Conservation (phyloP, 2,329 filamentous ascomycete genomes). For the Trichoderma harzianum region DNA sequence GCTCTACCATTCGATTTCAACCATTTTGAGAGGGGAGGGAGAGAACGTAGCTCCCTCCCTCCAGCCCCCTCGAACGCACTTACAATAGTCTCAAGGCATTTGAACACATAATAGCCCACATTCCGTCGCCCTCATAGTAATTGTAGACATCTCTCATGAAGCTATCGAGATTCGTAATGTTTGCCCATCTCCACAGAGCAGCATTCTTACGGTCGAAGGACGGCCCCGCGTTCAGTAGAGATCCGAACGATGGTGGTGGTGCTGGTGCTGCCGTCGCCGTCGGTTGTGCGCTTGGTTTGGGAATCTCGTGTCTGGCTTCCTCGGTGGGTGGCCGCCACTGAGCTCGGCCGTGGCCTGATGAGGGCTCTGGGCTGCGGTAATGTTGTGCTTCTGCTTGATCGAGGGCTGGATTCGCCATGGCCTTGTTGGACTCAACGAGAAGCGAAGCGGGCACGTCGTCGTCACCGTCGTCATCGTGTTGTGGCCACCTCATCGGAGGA, state of each 20-base stretch:
- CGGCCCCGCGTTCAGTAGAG: constrained; percentile 29
- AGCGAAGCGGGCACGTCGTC: constrained; percentile 64
- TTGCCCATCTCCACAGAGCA: constrained; percentile 90
- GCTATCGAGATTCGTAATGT: constrained; percentile 82
- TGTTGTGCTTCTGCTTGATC: constrained; percentile 21
- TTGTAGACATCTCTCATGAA: constrained; percentile 83
- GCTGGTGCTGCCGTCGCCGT: background rate
- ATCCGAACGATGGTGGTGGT: constrained; percentile 25
- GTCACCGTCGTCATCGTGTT: constrained; percentile 48
- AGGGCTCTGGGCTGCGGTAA: background rate
- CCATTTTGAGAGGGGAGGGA: background rate
- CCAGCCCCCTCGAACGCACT: constrained; percentile 32
- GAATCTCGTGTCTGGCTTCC: constrained; percentile 49
- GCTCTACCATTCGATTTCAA: background rate
- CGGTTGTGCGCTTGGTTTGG: constrained; percentile 28
- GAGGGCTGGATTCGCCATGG: constrained; percentile 22
- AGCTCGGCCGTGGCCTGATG: constrained; percentile 41
- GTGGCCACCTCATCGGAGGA: constrained; percentile 26
- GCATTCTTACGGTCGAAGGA: constrained; percentile 56
- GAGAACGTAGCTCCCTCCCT: background rate
- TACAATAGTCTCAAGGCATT: constrained; percentile 70
- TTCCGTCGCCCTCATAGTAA: constrained; percentile 78
- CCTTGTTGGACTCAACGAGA: constrained; percentile 52
- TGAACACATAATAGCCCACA: constrained; percentile 78
- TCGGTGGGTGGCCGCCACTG: constrained; percentile 55